Base-by-base conservation (phyloP, 78 protist genomes). In the Polysphondylium violaceum region DNA sequence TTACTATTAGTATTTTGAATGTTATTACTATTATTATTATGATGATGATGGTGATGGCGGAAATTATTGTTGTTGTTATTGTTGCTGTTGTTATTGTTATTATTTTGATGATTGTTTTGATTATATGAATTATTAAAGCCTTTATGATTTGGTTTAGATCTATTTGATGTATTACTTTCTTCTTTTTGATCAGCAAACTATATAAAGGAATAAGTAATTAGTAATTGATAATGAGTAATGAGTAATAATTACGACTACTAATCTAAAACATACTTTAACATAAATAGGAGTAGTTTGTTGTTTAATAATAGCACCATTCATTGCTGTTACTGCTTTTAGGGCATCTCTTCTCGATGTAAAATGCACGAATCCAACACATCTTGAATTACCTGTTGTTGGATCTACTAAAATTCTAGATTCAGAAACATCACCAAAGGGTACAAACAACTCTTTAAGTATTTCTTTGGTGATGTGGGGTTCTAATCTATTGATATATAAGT, bases 341-440 rank as follows among this genome's bases (percentile, higher is more conserved):
- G 86, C 86, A 3, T 76, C 65, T 25, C 86, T 60, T 58, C 86
- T 60, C 19, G 43, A 19, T 43, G 86, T 16, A 44, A 76, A 76
- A 23, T 76, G 86, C 25, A 76, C 86, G 36, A 76, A 76, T 19
- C 86, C 86, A 17, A 76, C 86, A 43, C 86, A 76, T 76, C 86
- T 50, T 44, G 50, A 29, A 6, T 41, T 38, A 21, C 73, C 73
- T 19, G 86, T 76, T 16, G 58, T 53, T n/a, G 73, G 86, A 17
- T 76, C 86, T 1, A 65, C 25, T 4, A 76, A 55, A n/a, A 76
- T 76, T 43, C 44, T 76, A 17, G 74, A 31, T 4, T 76, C 86
- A n/a, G 61, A 31, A 3, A 76, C 74, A 0, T 76, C 86, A 41
- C 86, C 86, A 76, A 76, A 76, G 19, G 23, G 27, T 12, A 41